These are phyloP conservation scores for Eucalyptus curtisii DNA, from an alignment of 345 rosid species.

Conservation along the genomic window DNA sequence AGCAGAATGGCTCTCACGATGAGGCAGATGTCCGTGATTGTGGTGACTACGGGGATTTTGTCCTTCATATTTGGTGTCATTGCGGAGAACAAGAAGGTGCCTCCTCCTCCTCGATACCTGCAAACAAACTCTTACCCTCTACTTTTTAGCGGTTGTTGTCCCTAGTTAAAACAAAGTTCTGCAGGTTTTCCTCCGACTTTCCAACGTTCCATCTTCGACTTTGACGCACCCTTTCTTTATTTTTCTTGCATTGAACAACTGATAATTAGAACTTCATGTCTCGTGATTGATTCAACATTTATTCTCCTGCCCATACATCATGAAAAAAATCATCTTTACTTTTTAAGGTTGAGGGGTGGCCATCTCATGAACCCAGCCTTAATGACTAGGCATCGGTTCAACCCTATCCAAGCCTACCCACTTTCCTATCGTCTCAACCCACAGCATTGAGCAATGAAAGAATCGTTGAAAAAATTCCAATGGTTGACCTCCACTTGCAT, in stretches of 20 bases:
- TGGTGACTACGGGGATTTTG: constrained; percentile 36
- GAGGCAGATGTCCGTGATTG: constrained; percentile 46
- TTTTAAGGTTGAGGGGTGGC: not conserved
- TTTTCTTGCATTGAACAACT: not conserved
- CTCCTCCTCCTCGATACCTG: not conserved
- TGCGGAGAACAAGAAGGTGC: constrained; percentile 83
- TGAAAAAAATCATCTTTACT: not conserved
- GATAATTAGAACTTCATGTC: not conserved
- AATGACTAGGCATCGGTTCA: not conserved
- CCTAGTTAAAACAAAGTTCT: not conserved
- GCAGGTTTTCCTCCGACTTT: not conserved
- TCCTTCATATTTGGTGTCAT: constrained; percentile 61
- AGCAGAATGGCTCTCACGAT: constrained; percentile 46
- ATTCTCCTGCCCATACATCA: not conserved
- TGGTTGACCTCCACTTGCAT: not conserved
- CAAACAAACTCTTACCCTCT: not conserved
- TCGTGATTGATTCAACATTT: not conserved
- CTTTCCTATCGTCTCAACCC: not conserved
- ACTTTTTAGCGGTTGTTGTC: not conserved
- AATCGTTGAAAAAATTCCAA: not conserved
- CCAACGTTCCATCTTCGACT: not conserved
- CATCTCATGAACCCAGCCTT: not conserved
- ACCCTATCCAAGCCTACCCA: not conserved
- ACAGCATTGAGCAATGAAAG: not conserved
- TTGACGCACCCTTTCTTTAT: not conserved